Base-by-base conservation (phyloP, 352 stramenopile genomes). In the Phytopythium montanum region DNA sequence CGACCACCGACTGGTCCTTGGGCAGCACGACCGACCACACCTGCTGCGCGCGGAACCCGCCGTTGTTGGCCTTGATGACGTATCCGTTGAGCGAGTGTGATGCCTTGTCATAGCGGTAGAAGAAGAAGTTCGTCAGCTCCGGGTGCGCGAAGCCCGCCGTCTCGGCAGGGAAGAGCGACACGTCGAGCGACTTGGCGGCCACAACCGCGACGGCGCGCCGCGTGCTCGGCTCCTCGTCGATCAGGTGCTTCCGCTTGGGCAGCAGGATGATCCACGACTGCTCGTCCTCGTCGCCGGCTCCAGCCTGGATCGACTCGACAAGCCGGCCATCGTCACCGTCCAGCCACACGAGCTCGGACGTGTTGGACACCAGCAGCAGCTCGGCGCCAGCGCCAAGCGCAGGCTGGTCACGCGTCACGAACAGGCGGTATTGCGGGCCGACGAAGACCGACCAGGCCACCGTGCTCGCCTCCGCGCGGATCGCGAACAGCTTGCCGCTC, bases 401-500 rank as follows among this genome's bases (percentile, higher is more conserved):
- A 9, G 85, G 85, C 60, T 93, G 83, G 48, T 93, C 83, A 25
- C 85, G 81, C 13, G 79, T 92, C 39, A 93, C 83, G 31, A 83
- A 87, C 23, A 94, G 73, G 26, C 85, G 77, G 61, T 88, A 87
- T n/a, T 88, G 65, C 4, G 68, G 68, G 19, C 83, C 83, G 2
- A 93, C 76, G 51, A 81, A 93, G 19, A 67, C 65, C 25, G 78
- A 87, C 83, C 83, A 94, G 2, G 75, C 83, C 5, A 94, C 69
- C 2, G 72, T 81, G 46, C 78, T 90, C 25, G 82, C 81, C 49
- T 92, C 81, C 16, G 83, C 80, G n/a, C 80, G 81, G 31, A 94
- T 82, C 21, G 81, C 83, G 66, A 88, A 93, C 31, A 94, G 65
- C 62, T 91, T 91, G 41, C 85, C 85, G 21, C 81, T 93, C 21